Base-by-base conservation (phyloP, 1,284 basidiomycete species). In the Apiotrichum domesticum region DNA sequence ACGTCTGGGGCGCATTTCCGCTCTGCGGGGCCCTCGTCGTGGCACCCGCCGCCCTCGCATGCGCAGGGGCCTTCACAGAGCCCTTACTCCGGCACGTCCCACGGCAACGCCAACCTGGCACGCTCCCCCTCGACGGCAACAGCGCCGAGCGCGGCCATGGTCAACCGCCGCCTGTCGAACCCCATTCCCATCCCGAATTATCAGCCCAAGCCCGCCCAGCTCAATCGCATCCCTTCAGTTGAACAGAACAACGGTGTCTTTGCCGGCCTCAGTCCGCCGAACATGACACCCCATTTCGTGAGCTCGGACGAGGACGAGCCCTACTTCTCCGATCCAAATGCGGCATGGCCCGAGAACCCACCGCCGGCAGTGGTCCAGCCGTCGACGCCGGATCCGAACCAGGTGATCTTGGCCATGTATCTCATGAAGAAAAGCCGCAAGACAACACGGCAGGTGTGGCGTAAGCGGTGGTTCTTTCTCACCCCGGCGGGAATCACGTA, bases 391-490 rank as follows among this genome's bases (percentile, higher is more conserved):
- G 48, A 51, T 35, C 80, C 82, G 6, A 89, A 83, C 29, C 92
- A 90, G 77, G 79, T 85, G 47, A 85, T 96, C 35, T 71, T 93
- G 4, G 84, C 87, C 35, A 93, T 93, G 2, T 99, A 98, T 74
- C 79, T 98, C 59, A 95, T 96, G 89, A 98, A 98, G 74, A 61
- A 67, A 54, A 69, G 67, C 47, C 93, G 93, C 73, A 92, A 92
- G 45, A 86, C 86, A 51, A 90, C 95, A 64, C 84, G 94, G 66
- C 87, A 90, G 67, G 89, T 86, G 59, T 99, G 96, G 96, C 82
- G 92, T 57, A 98, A 99, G 78, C 80, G 91, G 45, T 94, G 89
- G 88, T 94, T 94, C 68, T 84, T 88, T 55, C 79, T 95, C 33
- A 90, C 86, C 35, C 83, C 84, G 37, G 87, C 90, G 68, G 88